phyloP scores from a whole-genome alignment of 768 basidiomycete species.

The Amanita thiersii region DNA sequence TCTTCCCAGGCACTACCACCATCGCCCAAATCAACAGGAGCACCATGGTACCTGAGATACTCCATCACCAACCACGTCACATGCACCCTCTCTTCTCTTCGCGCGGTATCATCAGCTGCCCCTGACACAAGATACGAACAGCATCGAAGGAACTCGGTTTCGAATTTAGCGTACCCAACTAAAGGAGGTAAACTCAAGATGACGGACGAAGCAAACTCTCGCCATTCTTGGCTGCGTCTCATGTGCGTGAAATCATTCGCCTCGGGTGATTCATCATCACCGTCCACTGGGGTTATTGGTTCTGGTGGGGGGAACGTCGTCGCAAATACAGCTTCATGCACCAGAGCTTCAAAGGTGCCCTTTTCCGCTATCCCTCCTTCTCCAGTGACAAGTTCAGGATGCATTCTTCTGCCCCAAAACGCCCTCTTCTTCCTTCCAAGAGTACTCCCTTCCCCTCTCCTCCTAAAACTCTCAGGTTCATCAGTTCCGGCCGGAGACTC shows the following conservation, averaged over 20 bases:
- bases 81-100: conserved; percentile 31
- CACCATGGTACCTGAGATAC: conserved; percentile 53
- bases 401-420: conserved; percentile 71
- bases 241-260: conserved; percentile 8
- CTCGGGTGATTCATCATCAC: conserved; percentile 13
- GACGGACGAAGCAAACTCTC: conserved; percentile 53
- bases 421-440: conserved; percentile 50
- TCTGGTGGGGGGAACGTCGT: conserved; percentile 46
- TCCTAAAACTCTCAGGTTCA: conserved; percentile 11
- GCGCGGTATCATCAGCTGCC: conserved; percentile 29
- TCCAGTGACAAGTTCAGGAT: conserved; percentile 56
- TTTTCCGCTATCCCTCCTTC: conserved; percentile 32
- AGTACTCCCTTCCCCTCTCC: conserved; percentile 13
- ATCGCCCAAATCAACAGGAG: conserved; percentile 37
- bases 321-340: conserved; percentile 76
- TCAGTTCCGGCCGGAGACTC: conserved; percentile 12
- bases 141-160: conserved; percentile 61
- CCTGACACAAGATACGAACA: conserved; percentile 59
- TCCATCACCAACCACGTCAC: conserved; percentile 60
- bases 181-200: conserved; percentile 53
- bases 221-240: conserved; percentile 34
- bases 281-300: conserved; percentile 7
- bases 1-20: conserved; percentile 57
- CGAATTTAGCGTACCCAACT: conserved; percentile 49
- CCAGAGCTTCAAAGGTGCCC: conserved; percentile 70